Conservation (phyloP, 2,329 filamentous ascomycete species). For the Penicillium sp. region DNA sequence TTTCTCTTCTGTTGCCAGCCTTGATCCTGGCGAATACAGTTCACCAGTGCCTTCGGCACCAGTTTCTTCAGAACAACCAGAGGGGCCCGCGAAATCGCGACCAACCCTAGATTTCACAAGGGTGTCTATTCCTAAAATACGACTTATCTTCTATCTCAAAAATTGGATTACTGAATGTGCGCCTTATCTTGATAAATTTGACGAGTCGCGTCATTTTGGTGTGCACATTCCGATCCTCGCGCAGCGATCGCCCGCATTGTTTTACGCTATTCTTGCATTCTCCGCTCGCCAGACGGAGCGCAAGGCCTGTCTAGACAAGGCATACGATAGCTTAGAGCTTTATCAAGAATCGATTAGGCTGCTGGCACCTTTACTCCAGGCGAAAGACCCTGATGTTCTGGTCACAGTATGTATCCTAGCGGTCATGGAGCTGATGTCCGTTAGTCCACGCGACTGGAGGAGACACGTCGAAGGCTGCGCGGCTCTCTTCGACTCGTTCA, state of each 20-base stretch:
- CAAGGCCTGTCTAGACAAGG: conserved; percentile 50
- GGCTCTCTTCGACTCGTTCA: conserved; percentile 56
- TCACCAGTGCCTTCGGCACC: conserved; percentile 38
- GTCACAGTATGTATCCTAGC: conserved; percentile 60
- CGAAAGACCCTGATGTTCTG: conserved; percentile 56
- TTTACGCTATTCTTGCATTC: conserved; percentile 59
- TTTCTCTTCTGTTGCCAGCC: conserved; percentile 51
- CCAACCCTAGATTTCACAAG: conserved; percentile 32
- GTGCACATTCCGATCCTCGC: conserved; percentile 58
- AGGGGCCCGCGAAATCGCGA: conserved; percentile 19
- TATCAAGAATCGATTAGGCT: conserved; percentile 59
- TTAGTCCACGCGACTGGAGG: conserved; percentile 57
- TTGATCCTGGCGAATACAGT: conserved; percentile 45
- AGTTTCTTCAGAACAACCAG: conserved; percentile 33
- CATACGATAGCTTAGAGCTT: conserved; percentile 57
- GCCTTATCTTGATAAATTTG: conserved; percentile 60
- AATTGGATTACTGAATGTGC: conserved; percentile 45
- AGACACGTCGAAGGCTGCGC: conserved; percentile 63
- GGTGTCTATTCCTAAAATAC: conserved; percentile 41
- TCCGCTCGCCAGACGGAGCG: conserved; percentile 59
- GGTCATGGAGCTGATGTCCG: conserved; percentile 59
- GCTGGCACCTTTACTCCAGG: conserved; percentile 54
- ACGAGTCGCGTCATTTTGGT: conserved; percentile 58
- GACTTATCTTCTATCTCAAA: conserved; percentile 49
- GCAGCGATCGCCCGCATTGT: conserved; percentile 51